Conservation (phyloP, 441 rosid genomes). For the Gossypium gossypioides region DNA sequence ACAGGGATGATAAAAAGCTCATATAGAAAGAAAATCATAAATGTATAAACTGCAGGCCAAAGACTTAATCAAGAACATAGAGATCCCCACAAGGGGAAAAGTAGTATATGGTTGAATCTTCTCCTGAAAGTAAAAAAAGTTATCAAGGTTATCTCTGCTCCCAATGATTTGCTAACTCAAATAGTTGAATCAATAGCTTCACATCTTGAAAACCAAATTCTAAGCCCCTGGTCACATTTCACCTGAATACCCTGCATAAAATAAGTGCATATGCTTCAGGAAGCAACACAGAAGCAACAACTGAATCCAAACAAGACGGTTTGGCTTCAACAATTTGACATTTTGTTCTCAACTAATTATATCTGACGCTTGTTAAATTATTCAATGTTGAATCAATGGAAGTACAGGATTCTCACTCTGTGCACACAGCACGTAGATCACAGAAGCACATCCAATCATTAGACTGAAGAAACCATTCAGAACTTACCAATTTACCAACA, state of each 20-base stretch:
- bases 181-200: constrained; percentile 8
- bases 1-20: neutral
- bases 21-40: neutral
- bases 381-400: neutral
- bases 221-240: neutral
- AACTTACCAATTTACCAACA: neutral
- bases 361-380: neutral
- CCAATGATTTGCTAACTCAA: constrained; percentile 9
- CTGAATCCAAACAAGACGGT: neutral
- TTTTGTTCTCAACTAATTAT: neutral
- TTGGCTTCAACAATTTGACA: neutral
- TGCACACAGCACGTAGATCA: neutral
- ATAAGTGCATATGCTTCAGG: neutral
- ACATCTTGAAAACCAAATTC: constrained; percentile 5
- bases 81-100: neutral
- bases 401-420: neutral
- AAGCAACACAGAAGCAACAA: neutral
- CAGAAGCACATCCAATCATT: neutral
- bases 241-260: constrained; percentile 16
- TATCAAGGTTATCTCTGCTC: constrained; percentile 22
- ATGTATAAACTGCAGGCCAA: neutral
- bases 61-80: neutral
- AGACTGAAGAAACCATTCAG: neutral
- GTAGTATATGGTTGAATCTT: neutral
- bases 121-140: neutral